Base-by-base conservation (phyloP, 805 yeast species). In the Sporopachydermia quercuum region DNA sequence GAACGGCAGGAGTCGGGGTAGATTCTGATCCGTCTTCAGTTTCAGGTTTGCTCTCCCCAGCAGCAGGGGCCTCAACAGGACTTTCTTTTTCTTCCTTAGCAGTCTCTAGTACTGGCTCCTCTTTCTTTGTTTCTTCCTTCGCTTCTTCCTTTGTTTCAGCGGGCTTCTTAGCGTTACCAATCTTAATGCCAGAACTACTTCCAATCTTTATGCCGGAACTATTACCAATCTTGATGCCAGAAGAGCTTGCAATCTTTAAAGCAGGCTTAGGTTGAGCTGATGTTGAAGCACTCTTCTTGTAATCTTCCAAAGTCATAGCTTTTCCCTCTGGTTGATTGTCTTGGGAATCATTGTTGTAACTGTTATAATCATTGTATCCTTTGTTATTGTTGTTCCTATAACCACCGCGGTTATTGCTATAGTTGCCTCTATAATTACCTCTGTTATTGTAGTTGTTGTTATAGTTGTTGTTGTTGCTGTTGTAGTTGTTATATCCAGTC, bases 221-320 rank as follows among this genome's bases (percentile, higher is more conserved):
- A 46, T 65, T 69, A 41, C 70, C 75, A 53, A 75, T 62, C 57
- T 77, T 79, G 51, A 78, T 73, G 42, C 78, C 75, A 5, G 79
- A 70, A 36, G 78, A 71, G 19, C 77, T 60, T 30, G 77, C 76
- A 55, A 81, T 65, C 55, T 78, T 78, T 57, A 80, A 67, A 34
- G 42, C 48, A 36, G 80, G 78, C 55, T 71, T 50, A n/a, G 52
- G 44, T 60, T 61, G 43, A 51, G 62, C 43, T 13, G 59, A 46
- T 35, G 42, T 40, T 47, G 55, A 49, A 34, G 47, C 68, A 42
- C 66, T 58, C 54, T 75, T 78, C 55, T 81, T 78, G 62, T 75
- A 84, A 48, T 83, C 94, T 40, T 85, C 93, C 50, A 84, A 67
- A 34, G 87, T 71, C 84, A 83, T 76, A 45, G 76, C 78, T 50